Evolutionary conservation across 2,329 filamentous ascomycete species (phyloP), one percentile per base, ranked within the genome.

Genomic region (Orbilia quercus): DNA sequence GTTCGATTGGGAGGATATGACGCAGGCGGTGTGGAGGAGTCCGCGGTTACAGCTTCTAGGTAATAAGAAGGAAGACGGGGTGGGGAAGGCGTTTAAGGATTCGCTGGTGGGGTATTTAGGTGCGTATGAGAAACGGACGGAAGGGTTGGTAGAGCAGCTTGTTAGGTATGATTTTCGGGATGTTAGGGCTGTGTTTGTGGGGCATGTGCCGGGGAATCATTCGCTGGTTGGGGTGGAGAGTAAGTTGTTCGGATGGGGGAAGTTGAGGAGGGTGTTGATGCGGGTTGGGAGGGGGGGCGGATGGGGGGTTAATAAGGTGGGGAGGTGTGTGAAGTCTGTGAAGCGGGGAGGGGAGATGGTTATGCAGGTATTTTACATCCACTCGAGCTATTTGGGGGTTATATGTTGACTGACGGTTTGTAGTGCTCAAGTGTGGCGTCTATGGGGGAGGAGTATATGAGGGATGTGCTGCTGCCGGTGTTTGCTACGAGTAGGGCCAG

Each of bases 1-100:
- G 2, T 88, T 89, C 63, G 92, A 96, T 79, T 96, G 92, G 92
- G 85, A 84, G 1, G 95, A 95, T 76, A 91, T 96, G 90, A 90
- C 89, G 0, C 92, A 96, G 79, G 91, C 87, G 0, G 86, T 91
- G 3, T 96, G 92, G 92, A 84, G 82, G 54, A 94, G 91, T 0
- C 91, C 91, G 0, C 79, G 86, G 1, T 85, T 96, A 0, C 88
- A 90, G 1, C 85, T 96, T 0, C 88, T 90, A 1, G 73, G 25
- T 4, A 18, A 47, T 23, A 5, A 40, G 51, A 7, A 34, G 55
- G 4, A 73, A 76, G 16, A 85, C 18, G 90, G 90, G 0, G 87
- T 84, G 55, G 91, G 92, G 0, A 77, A 81, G 1, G 86, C 86
- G 25, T 96, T 96, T 82, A 94, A 96, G 78, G 76, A 82, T 1